phyloP scores from a whole-genome alignment of 2,329 filamentous ascomycete species.

The Cercospora canescens region DNA sequence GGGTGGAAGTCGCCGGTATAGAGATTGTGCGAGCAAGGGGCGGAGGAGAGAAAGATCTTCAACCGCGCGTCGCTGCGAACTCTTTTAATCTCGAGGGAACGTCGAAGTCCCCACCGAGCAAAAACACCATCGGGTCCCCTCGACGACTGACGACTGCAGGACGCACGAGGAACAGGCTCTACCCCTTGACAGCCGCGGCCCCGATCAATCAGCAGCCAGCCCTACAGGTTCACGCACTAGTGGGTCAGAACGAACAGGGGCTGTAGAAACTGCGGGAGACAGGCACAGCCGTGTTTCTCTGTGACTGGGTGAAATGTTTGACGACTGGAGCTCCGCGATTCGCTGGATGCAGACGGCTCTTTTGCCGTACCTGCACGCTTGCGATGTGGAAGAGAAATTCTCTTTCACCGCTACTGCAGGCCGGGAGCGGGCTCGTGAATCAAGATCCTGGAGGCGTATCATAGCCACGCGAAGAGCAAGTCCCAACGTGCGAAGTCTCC shows the following conservation, averaged over 20 bases:
- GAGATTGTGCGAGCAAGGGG: slow-evolving; percentile 26
- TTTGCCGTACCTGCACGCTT: slow-evolving; percentile 7
- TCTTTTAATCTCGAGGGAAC: slow-evolving; percentile 30
- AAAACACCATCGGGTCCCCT: slow-evolving; percentile 13
- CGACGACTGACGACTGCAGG: slow-evolving; percentile 13
- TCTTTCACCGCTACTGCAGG: background rate
- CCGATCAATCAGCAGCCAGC: slow-evolving; percentile 16
- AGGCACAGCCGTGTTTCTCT: slow-evolving; percentile 2
- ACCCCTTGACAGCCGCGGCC: slow-evolving; percentile 19
- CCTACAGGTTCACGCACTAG: slow-evolving; percentile 6
- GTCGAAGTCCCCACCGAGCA: slow-evolving; percentile 10
- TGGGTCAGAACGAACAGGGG: background rate
- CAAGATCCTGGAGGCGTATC: background rate
- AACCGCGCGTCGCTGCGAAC: slow-evolving; percentile 38
- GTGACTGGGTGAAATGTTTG: slow-evolving; percentile 4
- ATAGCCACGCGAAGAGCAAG: background rate
- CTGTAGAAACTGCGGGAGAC: slow-evolving; percentile 1
- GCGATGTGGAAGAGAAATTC: background rate
- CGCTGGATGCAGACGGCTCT: background rate
- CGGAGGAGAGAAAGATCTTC: slow-evolving; percentile 13
- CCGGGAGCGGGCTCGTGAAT: background rate
- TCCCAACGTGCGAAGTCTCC: background rate
- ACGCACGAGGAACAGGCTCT: slow-evolving; percentile 19
- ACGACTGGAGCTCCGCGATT: background rate
- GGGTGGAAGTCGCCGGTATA: slow-evolving; percentile 21